Base-by-base conservation (phyloP, 371 early-diverging fungal species). In the Mucor plumbeus region DNA sequence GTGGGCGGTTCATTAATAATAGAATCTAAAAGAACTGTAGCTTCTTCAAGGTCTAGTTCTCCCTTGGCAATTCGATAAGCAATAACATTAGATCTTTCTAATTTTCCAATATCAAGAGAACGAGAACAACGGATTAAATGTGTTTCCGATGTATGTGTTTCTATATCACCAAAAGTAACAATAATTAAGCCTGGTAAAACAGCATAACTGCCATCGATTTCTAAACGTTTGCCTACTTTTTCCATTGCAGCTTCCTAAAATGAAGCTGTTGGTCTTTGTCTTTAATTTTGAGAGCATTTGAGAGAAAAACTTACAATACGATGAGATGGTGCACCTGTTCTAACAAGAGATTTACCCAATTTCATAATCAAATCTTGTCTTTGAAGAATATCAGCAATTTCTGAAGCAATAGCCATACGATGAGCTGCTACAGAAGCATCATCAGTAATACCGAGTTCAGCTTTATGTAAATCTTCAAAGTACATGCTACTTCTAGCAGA, bases 271-370 rank as follows among this genome's bases (percentile, higher is more conserved):
- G 34, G 8, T 9, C 11, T 26, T 50, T 14, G 35, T 21, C 14
- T 50, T 17, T 10, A 7, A 59, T 48, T 11, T 8, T 43, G n/a
- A 33, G 7, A 14, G 5, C 5, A 41, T 10, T 0, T 36, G 4
- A 11, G 35, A 62, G 40, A 58, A 63, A 61, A 61, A 63, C 84
- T 81, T 76, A 79, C 79, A 26, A 94, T 85, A 6, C 94, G 84
- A 65, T 94, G 94, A 10, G 89, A 79, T 7, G 93, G 94, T 10
- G 91, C 89, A 10, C 94, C 94, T 61, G 88, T 89, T 53, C 81
- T 80, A 60, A 91, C 88, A 62, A 92, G 81, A 21, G 86, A 80
- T 61, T 89, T 87, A 17, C 90, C 87, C 17, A 90, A 73, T 61
- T 89, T 82, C 36, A 92, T 81, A 47, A 94, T 71, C 53, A 91